These are phyloP conservation scores for Lithospermum erythrorhizon DNA, from an alignment of 257 asterid genomes.

Conservation along the genomic window DNA sequence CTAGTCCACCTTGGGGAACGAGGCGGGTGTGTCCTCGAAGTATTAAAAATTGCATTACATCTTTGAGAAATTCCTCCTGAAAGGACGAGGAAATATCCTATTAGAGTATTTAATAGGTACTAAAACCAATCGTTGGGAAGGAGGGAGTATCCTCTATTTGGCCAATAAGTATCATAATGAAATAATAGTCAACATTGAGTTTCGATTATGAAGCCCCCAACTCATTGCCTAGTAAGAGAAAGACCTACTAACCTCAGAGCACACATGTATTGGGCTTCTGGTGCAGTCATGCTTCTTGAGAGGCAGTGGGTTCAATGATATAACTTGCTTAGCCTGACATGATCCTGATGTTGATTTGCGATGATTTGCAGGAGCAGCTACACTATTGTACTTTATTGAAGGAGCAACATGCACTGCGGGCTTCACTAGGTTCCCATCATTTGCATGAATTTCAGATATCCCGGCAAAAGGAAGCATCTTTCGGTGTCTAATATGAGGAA, in stretches of 20 bases:
- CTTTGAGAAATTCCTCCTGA: slow-evolving; percentile 92
- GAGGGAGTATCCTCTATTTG: background rate
- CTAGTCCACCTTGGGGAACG: slow-evolving; percentile 93
- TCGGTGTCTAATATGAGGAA: slow-evolving; percentile 90
- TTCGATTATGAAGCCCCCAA: background rate
- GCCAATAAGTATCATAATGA: background rate
- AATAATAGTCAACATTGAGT: background rate
- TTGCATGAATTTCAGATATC: slow-evolving; percentile 32
- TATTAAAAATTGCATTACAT: slow-evolving; percentile 90
- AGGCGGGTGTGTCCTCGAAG: slow-evolving; percentile 98
- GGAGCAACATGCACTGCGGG: slow-evolving; percentile 44
- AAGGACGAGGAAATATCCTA: background rate
- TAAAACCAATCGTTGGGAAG: background rate
- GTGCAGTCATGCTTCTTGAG: slow-evolving; percentile 92
- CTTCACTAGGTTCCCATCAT: slow-evolving; percentile 52
- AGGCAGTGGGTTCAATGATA: slow-evolving; percentile 93
- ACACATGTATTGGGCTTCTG: slow-evolving; percentile 80
- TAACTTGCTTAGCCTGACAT: slow-evolving; percentile 81
- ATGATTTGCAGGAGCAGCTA: slow-evolving; percentile 40
- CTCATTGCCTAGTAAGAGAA: too few relatives aligned
- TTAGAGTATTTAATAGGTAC: background rate
- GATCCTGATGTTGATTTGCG: slow-evolving; percentile 62
- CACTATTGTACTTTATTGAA: slow-evolving; percentile 48
- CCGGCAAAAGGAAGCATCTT: slow-evolving; percentile 93
- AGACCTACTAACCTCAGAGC: slow-evolving; percentile 61